A percentile compares a stretch with the other conserved stretches of the same genome.
phyloP scores from a whole-genome alignment of 768 basidiomycete species.

The Psilocybe azurescens region DNA sequence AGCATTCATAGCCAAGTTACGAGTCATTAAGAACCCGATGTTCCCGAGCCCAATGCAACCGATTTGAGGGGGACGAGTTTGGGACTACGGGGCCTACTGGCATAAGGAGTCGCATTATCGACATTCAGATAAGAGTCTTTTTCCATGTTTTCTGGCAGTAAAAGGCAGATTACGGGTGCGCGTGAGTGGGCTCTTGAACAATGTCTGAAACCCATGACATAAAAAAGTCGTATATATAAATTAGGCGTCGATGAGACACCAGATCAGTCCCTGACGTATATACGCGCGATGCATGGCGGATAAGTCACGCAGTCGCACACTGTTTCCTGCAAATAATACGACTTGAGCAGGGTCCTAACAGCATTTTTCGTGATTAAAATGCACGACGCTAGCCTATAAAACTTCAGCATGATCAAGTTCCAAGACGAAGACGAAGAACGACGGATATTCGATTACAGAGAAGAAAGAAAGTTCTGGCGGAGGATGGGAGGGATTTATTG shows the following conservation, averaged over 20 bases:
- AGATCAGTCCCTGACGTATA: neutral
- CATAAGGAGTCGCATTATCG: neutral
- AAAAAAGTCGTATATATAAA: neutral
- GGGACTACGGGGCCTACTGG: neutral
- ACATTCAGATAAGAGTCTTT: neutral
- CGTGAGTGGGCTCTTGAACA: neutral
- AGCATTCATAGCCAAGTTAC: slow-evolving; percentile 68
- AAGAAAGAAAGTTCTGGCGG: no score
- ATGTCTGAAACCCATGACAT: neutral
- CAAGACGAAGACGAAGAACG: no score
- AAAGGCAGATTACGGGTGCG: neutral
- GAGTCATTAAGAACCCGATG: slow-evolving; percentile 81
- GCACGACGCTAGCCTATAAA: no score
- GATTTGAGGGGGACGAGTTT: slow-evolving; percentile 31
- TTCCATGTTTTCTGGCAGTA: neutral
- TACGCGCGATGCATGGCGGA: neutral
- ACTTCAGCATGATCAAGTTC: no score
- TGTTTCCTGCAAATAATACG: neutral
- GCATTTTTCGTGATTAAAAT: no score
- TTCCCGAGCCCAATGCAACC: slow-evolving; percentile 60
- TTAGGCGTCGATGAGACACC: slow-evolving; percentile 1
- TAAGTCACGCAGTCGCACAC: neutral
- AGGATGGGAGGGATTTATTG: no score
- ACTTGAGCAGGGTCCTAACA: no score
- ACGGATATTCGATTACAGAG: no score